Conservation (phyloP, 2,329 filamentous ascomycete genomes). For the Leptographium radiaticola region DNA sequence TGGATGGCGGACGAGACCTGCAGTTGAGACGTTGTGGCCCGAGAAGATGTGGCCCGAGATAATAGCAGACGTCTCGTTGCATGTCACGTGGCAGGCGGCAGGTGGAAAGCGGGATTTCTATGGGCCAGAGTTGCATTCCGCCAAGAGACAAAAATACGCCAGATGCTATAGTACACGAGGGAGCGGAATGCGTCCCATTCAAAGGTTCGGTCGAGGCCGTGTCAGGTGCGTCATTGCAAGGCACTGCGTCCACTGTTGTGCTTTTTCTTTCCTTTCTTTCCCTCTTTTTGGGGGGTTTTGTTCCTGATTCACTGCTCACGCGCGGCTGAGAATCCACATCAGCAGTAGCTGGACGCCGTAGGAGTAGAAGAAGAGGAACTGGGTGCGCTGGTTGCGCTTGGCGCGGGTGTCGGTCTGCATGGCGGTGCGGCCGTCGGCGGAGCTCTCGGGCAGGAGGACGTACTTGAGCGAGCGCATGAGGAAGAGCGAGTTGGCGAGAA, state of each 20-base stretch:
- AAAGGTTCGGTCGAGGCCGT: no score
- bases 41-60: no score
- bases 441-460: constrained; percentile 78
- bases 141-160: not conserved
- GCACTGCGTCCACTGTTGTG: not conserved
- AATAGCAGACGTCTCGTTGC: no score
- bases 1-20: not conserved
- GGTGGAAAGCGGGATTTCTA: no score
- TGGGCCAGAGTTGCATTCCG: not conserved
- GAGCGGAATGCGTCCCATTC: not conserved
- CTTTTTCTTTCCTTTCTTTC: not conserved
- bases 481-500: constrained; percentile 88
- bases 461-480: constrained; percentile 91
- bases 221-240: no score
- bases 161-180: not conserved
- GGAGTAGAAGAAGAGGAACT: constrained; percentile 88
- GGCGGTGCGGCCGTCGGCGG: constrained; percentile 49
- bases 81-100: no score
- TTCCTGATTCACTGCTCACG: constrained; percentile 15
- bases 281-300: no score
- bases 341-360: constrained; percentile 89
- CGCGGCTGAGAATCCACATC: constrained; percentile 62
- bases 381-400: constrained; percentile 76
- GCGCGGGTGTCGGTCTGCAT: constrained; percentile 64
- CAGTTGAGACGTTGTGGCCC: no score